These are phyloP conservation scores for Halophytophthora batemanensis DNA, from an alignment of 352 stramenopile species.

Conservation along the genomic window DNA sequence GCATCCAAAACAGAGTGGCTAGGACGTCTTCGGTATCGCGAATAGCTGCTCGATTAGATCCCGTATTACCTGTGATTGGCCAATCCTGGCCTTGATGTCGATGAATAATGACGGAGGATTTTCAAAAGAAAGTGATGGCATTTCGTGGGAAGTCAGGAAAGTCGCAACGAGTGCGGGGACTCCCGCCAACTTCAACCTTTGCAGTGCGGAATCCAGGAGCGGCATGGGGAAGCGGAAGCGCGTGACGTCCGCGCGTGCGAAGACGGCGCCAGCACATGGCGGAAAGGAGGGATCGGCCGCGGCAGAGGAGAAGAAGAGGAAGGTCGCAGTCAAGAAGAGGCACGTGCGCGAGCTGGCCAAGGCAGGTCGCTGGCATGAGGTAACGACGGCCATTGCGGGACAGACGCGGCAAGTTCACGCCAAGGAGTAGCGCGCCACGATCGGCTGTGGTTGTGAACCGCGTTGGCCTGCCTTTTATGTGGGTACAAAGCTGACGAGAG, in stretches of 20 bases:
- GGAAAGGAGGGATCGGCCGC: constrained; percentile 1
- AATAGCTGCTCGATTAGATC: no score
- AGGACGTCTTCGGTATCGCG: no score
- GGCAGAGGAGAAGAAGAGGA: constrained; percentile 26
- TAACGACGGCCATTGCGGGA: constrained; percentile 7
- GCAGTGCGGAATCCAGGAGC: constrained; percentile 27
- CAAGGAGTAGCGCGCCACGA: background rate
- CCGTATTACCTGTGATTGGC: no score
- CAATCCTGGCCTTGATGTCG: no score
- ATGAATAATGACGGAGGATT: no score
- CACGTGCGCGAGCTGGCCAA: constrained; percentile 72
- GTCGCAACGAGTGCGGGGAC: background rate
- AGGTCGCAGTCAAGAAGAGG: constrained; percentile 62
- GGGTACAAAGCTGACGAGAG: background rate
- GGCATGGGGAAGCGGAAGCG: constrained; percentile 13
- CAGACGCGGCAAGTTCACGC: background rate
- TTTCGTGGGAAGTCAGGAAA: no score
- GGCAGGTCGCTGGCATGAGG: constrained; percentile 44
- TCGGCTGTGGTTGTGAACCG: background rate
- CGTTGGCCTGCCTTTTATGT: background rate
- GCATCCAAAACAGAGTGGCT: no score
- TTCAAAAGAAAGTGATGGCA: no score
- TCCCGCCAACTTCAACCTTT: constrained; percentile 8
- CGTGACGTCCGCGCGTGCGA: background rate
- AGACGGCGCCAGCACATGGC: background rate